A percentile compares a stretch with the other conserved stretches of the same genome.
Evolutionary conservation across 1,139 yeast species (phyloP).

Genomic region (Blastobotrys malaysiensis): DNA sequence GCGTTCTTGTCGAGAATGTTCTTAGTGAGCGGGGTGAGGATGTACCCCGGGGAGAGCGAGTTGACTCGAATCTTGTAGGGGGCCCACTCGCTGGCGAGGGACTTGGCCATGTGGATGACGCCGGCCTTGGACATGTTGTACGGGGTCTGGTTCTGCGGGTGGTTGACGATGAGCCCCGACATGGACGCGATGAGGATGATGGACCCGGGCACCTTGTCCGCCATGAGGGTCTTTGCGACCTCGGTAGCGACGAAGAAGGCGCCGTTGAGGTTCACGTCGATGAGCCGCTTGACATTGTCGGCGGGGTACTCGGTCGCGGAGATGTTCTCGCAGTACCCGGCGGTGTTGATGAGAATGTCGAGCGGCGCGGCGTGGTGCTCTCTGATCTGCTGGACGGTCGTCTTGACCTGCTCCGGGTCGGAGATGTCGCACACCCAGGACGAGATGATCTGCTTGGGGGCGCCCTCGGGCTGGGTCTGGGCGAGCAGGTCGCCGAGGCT

Average conservation of each 20-base stretch:
- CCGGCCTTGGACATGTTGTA: constrained; percentile 88
- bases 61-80: constrained; percentile 70
- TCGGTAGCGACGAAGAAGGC: constrained; percentile 62
- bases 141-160: constrained; percentile 80
- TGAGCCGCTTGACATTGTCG: constrained; percentile 57
- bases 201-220: constrained; percentile 48
- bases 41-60: constrained; percentile 77
- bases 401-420: constrained; percentile 56
- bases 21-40: constrained; percentile 58
- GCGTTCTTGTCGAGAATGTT: constrained; percentile 50
- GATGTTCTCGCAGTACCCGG: constrained; percentile 79
- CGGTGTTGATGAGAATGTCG: constrained; percentile 65
- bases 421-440: constrained; percentile 79
- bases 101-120: constrained; percentile 67
- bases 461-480: constrained; percentile 8
- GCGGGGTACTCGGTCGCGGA: constrained; percentile 77
- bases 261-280: constrained; percentile 72
- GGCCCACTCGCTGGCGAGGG: constrained; percentile 85
- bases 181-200: constrained; percentile 75
- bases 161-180: constrained; percentile 79
- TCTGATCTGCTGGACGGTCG: constrained; percentile 44
- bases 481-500: constrained; percentile 52
- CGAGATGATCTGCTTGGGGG: constrained; percentile 34
- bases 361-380: constrained; percentile 57
- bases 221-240: constrained; percentile 64